A percentile compares a stretch with the other conserved stretches of the same genome.
phyloP scores from a whole-genome alignment of 106 monocot species.

The Dactylorhiza incarnata region DNA sequence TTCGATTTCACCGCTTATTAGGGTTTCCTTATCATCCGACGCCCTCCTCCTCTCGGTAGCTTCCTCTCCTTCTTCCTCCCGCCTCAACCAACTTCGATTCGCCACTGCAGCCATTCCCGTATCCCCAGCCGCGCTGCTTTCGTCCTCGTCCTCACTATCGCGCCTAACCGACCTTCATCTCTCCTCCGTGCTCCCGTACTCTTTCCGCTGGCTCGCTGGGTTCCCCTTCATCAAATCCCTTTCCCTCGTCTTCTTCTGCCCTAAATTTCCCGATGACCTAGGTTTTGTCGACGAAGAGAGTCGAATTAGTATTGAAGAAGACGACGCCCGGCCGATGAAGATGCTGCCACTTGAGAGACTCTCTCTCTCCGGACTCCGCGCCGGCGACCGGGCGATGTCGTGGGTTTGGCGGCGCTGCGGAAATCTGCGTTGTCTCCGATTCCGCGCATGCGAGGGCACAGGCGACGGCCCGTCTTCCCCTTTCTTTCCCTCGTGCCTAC shows the following conservation, averaged over 20 bases:
- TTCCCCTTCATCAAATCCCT: constrained; percentile 48
- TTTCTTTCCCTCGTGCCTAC: constrained; percentile 31
- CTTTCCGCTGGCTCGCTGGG: constrained; percentile 34
- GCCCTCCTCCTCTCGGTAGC: constrained; percentile 18
- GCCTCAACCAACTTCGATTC: constrained; percentile 28
- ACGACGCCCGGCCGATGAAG: not conserved
- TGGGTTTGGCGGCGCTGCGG: constrained; percentile 64
- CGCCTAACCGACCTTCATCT: constrained; percentile 30
- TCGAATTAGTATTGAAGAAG: not conserved
- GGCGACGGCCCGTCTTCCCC: constrained; percentile 34
- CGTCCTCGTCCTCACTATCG: constrained; percentile 8
- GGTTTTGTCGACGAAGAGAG: not conserved
- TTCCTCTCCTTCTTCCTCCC: constrained; percentile 13
- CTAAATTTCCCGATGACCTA: not conserved
- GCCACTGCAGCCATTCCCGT: constrained; percentile 12
- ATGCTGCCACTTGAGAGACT: constrained; percentile 39
- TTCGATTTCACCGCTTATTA: not conserved
- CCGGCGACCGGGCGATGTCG: constrained; percentile 30
- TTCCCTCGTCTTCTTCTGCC: constrained; percentile 29
- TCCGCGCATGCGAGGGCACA: constrained; percentile 60
- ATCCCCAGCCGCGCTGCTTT: constrained; percentile 24
- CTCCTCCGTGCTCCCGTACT: constrained; percentile 22
- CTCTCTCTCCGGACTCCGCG: constrained; percentile 40
- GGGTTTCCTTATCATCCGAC: constrained; percentile 16
- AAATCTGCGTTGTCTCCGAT: constrained; percentile 46